Conservation (phyloP, 805 yeast genomes). For the Starmerella sp. region DNA sequence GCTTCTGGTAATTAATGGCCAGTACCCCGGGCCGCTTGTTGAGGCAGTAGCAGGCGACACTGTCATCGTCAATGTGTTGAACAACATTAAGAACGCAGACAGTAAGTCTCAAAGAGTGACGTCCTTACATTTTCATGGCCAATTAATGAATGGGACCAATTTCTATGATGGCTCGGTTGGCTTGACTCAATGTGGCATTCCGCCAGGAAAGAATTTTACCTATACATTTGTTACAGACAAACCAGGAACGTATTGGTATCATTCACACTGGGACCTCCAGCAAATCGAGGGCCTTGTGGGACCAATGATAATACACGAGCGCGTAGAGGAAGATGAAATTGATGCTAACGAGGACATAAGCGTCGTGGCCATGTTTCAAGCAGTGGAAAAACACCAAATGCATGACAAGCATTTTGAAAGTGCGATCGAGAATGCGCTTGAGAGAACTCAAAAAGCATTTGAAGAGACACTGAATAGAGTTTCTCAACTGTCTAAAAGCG, state of each 20-base stretch:
- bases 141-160: constrained; percentile 37
- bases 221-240: constrained; percentile 36
- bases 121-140: constrained; percentile 45
- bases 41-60: constrained; percentile 33
- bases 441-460: no score
- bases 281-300: constrained; percentile 42
- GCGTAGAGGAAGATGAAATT: neutral
- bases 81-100: constrained; percentile 19
- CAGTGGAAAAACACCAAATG: no score
- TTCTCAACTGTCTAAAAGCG: no score
- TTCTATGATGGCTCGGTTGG: constrained; percentile 44
- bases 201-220: constrained; percentile 33
- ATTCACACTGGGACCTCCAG: constrained; percentile 40
- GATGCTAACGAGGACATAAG: neutral
- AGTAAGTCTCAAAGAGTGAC: constrained; percentile 26
- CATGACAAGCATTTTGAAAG: no score
- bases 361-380: no score
- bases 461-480: no score
- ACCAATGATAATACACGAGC: constrained; percentile 36
- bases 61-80: constrained; percentile 32
- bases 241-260: constrained; percentile 47
- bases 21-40: constrained; percentile 42
- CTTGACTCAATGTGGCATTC: constrained; percentile 42
- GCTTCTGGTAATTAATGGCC: constrained; percentile 34
- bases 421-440: no score